Evolutionary conservation across 768 basidiomycete genomes (phyloP).

Genomic region (Tulasnella sp.): DNA sequence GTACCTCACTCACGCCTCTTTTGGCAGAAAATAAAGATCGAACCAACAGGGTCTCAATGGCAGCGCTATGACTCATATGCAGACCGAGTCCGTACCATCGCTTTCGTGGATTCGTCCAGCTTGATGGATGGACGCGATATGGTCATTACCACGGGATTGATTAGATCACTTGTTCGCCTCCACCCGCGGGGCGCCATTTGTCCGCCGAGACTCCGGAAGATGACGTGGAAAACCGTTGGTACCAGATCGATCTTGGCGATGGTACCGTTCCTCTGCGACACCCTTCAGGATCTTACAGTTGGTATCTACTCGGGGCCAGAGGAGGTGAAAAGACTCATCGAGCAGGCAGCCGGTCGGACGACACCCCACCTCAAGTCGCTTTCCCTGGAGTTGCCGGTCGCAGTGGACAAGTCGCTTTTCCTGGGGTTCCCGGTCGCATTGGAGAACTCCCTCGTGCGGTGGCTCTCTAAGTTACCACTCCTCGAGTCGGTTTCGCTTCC

Average conservation of each 20-base stretch:
- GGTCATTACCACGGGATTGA: background rate
- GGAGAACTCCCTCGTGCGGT: background rate
- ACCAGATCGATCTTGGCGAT: background rate
- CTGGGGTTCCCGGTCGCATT: too few relatives aligned
- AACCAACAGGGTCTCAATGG: background rate
- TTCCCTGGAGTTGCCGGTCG: background rate
- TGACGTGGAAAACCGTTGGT: background rate
- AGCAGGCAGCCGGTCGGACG: background rate
- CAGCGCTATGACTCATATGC: background rate
- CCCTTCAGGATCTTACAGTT: background rate
- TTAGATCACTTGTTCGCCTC: background rate
- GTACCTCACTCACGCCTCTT: background rate
- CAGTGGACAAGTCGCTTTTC: too few relatives aligned
- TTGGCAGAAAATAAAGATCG: background rate
- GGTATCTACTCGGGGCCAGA: background rate
- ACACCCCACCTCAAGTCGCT: background rate
- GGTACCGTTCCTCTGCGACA: background rate
- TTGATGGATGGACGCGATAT: background rate
- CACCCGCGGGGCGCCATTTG: background rate
- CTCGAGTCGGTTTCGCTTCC: background rate
- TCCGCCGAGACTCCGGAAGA: background rate
- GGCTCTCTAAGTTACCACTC: background rate
- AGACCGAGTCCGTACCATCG: background rate
- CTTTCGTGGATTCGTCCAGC: background rate
- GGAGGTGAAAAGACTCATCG: background rate